Conservation (phyloP, 2,329 filamentous ascomycete genomes). For the Chaetomium sp. region DNA sequence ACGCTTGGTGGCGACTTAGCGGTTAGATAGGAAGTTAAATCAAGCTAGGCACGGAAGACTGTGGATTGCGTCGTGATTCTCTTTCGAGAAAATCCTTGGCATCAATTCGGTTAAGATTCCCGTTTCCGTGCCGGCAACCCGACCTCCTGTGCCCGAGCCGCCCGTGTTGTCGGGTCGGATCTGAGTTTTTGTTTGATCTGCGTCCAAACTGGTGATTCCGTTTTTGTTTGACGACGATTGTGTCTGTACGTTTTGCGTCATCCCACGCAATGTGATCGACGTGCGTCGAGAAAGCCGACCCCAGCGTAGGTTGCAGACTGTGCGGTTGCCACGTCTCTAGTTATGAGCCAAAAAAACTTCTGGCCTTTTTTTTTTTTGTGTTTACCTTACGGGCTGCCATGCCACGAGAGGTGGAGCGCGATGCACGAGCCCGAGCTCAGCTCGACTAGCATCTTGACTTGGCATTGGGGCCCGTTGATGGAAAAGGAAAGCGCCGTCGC, state of each 20-base stretch:
- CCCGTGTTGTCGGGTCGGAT: constrained; percentile 7
- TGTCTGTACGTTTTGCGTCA: constrained; percentile 2
- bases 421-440: constrained; percentile 16
- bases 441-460: constrained; percentile 26
- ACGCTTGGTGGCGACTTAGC: neutral
- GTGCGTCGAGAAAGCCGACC: neutral
- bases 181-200: neutral
- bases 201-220: neutral
- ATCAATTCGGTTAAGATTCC: neutral
- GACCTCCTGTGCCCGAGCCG: neutral
- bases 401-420: constrained; percentile 8
- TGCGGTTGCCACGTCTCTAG: constrained; percentile 7
- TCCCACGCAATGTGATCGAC: neutral
- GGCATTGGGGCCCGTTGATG: constrained; percentile 4
- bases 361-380: neutral
- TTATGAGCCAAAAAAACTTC: neutral
- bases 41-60: neutral
- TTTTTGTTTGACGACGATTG: neutral
- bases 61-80: neutral
- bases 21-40: no score
- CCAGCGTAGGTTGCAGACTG: neutral
- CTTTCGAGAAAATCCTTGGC: neutral
- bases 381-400: neutral
- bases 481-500: constrained; percentile 3
- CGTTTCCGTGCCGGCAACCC: constrained; percentile 1